A percentile compares a stretch with the other conserved stretches of the same genome.
phyloP scores from a whole-genome alignment of 2,329 filamentous ascomycete species.

The Stromatinia cepivora region DNA sequence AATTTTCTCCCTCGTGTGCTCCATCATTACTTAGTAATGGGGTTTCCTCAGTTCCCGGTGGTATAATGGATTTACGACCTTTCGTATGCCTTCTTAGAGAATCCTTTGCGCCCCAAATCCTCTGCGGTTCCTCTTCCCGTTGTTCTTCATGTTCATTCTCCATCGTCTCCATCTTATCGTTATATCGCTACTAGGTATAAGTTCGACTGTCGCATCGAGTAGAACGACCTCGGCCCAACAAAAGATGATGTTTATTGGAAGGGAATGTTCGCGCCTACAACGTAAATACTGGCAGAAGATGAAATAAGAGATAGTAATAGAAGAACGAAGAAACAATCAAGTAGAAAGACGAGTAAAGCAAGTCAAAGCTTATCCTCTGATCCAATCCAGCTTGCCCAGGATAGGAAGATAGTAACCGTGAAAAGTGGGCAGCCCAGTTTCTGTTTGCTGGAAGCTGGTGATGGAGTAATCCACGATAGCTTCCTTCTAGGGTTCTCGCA shows the following conservation, averaged over 20 bases:
- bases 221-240: background rate
- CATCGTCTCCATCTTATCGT: slow-evolving; percentile 14
- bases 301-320: background rate
- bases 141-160: slow-evolving; percentile 12
- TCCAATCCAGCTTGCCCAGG: background rate
- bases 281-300: background rate
- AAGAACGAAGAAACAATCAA: background rate
- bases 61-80: slow-evolving; percentile 20
- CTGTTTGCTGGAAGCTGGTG: background rate
- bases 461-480: background rate
- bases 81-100: slow-evolving; percentile 33
- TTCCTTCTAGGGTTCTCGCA: background rate
- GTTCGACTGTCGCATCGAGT: slow-evolving; percentile 14
- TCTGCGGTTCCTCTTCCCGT: slow-evolving; percentile 11
- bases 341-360: background rate
- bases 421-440: background rate
- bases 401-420: slow-evolving; percentile 3
- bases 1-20: background rate
- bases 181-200: background rate
- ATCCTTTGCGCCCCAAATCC: slow-evolving; percentile 33
- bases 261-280: background rate
- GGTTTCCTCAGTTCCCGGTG: slow-evolving; percentile 25
- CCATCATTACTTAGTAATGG: slow-evolving; percentile 36
- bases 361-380: slow-evolving; percentile 3
- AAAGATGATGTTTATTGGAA: background rate